Evolutionary conservation across 139 green algal genomes (phyloP).

Genomic region (Microglena sp.): DNA sequence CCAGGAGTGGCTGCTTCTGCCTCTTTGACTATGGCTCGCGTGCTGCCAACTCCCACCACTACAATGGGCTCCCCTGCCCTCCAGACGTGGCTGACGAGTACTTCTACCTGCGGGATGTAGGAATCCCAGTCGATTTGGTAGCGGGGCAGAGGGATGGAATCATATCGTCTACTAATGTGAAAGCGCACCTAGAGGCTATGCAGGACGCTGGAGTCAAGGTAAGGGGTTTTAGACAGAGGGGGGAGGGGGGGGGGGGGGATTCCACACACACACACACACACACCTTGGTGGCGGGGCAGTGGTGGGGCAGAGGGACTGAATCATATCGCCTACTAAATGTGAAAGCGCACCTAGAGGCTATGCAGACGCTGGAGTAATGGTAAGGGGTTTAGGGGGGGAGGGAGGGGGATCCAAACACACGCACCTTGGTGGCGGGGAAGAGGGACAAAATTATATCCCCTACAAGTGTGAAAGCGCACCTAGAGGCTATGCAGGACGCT

Average conservation of each 20-base stretch:
- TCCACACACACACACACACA: too few species aligned
- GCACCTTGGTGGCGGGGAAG: slow-evolving; percentile 74
- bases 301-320: slow-evolving; percentile 46
- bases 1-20: slow-evolving; percentile 41
- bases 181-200: slow-evolving; percentile 54
- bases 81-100: slow-evolving; percentile 54
- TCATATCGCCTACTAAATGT: too few species aligned
- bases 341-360: too few species aligned
- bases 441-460: slow-evolving; percentile 71
- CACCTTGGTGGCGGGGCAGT: too few species aligned
- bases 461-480: slow-evolving; percentile 50
- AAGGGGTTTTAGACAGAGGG: neutral
- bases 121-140: slow-evolving; percentile 82
- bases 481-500: slow-evolving; percentile 42
- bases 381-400: too few species aligned
- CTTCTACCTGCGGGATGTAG: slow-evolving; percentile 42
- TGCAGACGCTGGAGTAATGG: too few species aligned
- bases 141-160: slow-evolving; percentile 67
- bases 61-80: slow-evolving; percentile 52
- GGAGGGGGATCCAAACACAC: too few species aligned
- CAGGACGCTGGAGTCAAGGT: slow-evolving; percentile 35
- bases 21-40: slow-evolving; percentile 78
- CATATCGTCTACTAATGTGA: slow-evolving; percentile 54
- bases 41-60: slow-evolving; percentile 48
- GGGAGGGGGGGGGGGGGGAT: neutral